Conservation (phyloP, 495 filamentous ascomycete genomes). For the Xylaria scruposa region DNA sequence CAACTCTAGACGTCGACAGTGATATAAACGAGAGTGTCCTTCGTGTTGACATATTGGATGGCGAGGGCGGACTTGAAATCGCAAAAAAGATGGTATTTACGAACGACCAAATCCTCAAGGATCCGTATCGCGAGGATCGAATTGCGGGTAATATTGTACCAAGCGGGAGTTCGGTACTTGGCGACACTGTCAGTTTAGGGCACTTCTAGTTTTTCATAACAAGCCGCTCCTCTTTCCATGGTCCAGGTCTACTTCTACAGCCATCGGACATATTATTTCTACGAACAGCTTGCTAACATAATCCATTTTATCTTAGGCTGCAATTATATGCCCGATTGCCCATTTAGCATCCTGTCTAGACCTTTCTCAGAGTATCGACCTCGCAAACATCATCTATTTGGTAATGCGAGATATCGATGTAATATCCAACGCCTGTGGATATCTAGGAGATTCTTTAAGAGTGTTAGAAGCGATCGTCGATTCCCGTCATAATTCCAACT, state of each 20-base stretch:
- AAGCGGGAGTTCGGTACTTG: too few species aligned
- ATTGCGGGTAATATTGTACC: too few species aligned
- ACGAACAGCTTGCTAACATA: neutral
- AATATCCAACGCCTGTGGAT: too few species aligned
- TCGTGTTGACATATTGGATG: too few species aligned
- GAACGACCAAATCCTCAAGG: neutral
- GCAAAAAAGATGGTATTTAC: neutral
- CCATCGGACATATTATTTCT: too few species aligned
- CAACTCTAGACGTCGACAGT: neutral
- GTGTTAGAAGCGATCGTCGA: neutral
- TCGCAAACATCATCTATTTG: neutral
- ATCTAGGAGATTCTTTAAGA: neutral
- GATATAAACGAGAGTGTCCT: neutral
- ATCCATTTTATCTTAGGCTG: neutral
- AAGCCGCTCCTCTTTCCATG: too few species aligned
- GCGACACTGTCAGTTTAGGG: too few species aligned
- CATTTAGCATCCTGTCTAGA: neutral
- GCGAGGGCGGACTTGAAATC: too few species aligned
- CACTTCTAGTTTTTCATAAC: too few species aligned
- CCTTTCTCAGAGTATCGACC: neutral
- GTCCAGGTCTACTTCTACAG: too few species aligned
- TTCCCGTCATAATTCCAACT: neutral
- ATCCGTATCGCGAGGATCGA: neutral
- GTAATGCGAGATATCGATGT: neutral
- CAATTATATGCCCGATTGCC: neutral